Evolutionary conservation across 208 protist species (phyloP), one percentile per base, ranked within the genome.

Genomic region (Leptomonas seymouri): DNA sequence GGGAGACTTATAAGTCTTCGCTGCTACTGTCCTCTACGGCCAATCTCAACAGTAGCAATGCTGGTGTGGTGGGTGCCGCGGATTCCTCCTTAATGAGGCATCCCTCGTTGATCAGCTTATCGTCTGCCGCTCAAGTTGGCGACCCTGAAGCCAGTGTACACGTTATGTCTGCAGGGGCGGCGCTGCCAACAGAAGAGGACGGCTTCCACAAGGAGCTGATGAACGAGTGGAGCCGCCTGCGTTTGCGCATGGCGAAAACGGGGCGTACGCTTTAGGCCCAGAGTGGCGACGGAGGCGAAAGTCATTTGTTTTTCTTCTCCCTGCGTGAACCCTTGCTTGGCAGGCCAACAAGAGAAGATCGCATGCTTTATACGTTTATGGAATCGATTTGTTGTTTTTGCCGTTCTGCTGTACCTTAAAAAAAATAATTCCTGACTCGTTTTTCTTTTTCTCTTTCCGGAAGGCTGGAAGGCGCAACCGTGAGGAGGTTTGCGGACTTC

Each of bases 1-100:
- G 81, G 81, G 85, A 90, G 28, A 28, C 61, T 30, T 86, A 81
- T 62, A 87, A 89, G 67, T 34, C 71, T 6, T 53, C 64, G 12
- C 65, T 81, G 58, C 50, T 76, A 20, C 39, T 73, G 23, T 42
- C 56, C 20, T 53, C 58, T 8, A 60, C 57, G 9, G 11, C 14
- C 23, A 31, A 14, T 36, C n/a, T 27, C 34, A 39, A 39, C 16
- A 50, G 28, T 21, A 48, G 30, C 25, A 36, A 50, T 57, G 23
- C 58, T 20, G 27, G 25, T n/a, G 34, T 28, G 14, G 12, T 20
- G 6, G 30, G 30, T 44, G 59, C 12, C n/a, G 45, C 18, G 4
- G 45, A 9, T 2, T 28, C 27, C 0, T n/a, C 15, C 27, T 8
- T 5, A 3, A 16, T 15, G n/a, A 41, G 53, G 18, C 45, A 46